These are phyloP conservation scores for Rosellinia necatrix DNA, from an alignment of 2,329 filamentous ascomycete species.

Conservation along the genomic window DNA sequence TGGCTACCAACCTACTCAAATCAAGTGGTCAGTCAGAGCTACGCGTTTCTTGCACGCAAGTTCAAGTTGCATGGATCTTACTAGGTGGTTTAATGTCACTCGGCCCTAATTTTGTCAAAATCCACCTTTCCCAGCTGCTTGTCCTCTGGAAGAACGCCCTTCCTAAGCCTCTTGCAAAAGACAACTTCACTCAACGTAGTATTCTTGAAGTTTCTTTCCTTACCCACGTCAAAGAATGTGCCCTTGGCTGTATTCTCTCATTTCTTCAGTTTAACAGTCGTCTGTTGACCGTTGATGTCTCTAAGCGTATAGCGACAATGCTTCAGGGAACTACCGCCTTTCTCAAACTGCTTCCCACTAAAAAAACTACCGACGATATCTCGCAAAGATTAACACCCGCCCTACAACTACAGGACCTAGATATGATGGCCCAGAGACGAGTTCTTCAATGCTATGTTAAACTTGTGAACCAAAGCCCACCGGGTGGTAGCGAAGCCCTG, in stretches of 20 bases:
- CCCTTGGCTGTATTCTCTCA: slow-evolving; percentile 85
- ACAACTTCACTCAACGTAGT: slow-evolving; percentile 83
- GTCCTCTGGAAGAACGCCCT: slow-evolving; percentile 97
- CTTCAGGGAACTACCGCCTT: slow-evolving; percentile 93
- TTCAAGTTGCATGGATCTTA: slow-evolving; percentile 96
- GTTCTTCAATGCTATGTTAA: slow-evolving; percentile 95
- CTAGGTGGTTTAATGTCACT: slow-evolving; percentile 96
- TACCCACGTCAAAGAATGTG: slow-evolving; percentile 92
- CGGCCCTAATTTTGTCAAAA: slow-evolving; percentile 98
- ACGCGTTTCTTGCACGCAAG: slow-evolving; percentile 88
- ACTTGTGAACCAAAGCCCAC: slow-evolving; percentile 84
- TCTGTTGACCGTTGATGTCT: slow-evolving; percentile 89
- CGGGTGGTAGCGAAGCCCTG: slow-evolving; percentile 81
- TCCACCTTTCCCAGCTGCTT: slow-evolving; percentile 91
- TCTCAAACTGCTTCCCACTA: slow-evolving; percentile 79
- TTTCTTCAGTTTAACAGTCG: slow-evolving; percentile 94
- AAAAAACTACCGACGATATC: slow-evolving; percentile 86
- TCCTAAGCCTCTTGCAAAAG: slow-evolving; percentile 90
- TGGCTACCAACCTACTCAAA: slow-evolving; percentile 91
- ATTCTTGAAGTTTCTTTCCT: slow-evolving; percentile 90
- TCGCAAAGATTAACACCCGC: slow-evolving; percentile 82
- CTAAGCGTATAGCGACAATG: slow-evolving; percentile 90
- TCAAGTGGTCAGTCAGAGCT: slow-evolving; percentile 90
- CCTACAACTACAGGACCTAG: slow-evolving; percentile 85
- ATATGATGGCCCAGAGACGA: slow-evolving; percentile 89